A percentile compares a stretch with the other conserved stretches of the same genome.
Evolutionary conservation across 257 asterid genomes (phyloP).

Genomic region (Marsdenia floribunda): DNA sequence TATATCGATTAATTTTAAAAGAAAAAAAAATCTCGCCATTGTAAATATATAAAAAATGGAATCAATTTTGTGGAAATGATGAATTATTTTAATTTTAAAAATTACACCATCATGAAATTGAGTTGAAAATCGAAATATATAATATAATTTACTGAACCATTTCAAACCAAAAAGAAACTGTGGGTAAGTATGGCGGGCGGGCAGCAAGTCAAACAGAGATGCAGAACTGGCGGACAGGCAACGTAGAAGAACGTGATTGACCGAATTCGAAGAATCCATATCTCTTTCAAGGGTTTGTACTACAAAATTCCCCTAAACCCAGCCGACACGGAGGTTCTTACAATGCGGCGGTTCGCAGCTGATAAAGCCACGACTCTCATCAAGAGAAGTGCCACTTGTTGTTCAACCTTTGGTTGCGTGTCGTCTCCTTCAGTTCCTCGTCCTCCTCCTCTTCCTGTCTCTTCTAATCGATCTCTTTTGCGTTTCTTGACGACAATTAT

Average conservation of each 20-base stretch:
- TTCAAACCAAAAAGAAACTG: too few species aligned
- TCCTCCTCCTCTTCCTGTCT: conserved; percentile 14
- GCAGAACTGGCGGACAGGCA: conserved; percentile 33
- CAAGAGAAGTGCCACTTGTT: not conserved
- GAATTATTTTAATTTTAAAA: too few species aligned
- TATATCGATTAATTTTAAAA: too few species aligned
- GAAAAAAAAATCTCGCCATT: too few species aligned
- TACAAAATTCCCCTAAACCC: not conserved
- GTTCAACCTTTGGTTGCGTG: not conserved
- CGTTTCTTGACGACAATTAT: conserved; percentile 23
- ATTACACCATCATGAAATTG: too few species aligned
- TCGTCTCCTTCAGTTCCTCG: not conserved
- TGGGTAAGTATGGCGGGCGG: not conserved
- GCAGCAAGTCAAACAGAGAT: not conserved
- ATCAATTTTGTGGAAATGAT: too few species aligned
- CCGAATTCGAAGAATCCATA: not conserved
- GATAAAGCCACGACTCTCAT: conserved; percentile 37
- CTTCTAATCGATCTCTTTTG: conserved; percentile 13
- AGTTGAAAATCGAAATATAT: too few species aligned
- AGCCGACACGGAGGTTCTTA: not conserved
- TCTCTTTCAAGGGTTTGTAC: too few species aligned
- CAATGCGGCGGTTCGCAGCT: conserved; percentile 67
- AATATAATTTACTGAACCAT: too few species aligned
- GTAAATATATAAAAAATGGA: too few species aligned
- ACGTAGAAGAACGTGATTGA: not conserved